Base-by-base conservation (phyloP, 805 yeast genomes). In the Candida sakaeoensis region DNA sequence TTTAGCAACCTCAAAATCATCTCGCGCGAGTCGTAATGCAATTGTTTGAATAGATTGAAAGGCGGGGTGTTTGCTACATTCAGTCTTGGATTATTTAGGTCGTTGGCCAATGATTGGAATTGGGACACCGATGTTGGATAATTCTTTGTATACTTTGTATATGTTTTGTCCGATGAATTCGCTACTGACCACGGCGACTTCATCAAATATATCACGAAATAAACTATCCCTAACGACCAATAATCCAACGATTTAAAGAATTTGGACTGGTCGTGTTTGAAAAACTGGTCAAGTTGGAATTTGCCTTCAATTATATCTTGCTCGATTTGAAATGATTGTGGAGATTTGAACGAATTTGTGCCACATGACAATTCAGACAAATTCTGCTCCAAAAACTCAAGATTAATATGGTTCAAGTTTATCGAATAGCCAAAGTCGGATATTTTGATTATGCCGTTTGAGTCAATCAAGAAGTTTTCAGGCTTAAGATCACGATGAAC, bases 401-500 rank as follows among this genome's bases (percentile, higher is more conserved):
- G n/a, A n/a, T 47, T 42, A 3, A 51, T 40, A 12, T 46, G 41
- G 22, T 48, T 43, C 23, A 68, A 49, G 46, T 70, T 63, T 10
- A 74, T 40, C 10, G 75, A 68, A 55, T 69, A 73, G 6, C 99
- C 99, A 62, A 93, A 93, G 66, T 93, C 99, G 46, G 93, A 91
- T 51, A 93, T 84, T 60, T 91, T 90, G 57, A 93, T 83, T 53
- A 91, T 96, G 43, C 99, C 99, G 42, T 84, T 77, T 42, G 87
- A 86, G 42, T 89, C 85, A 35, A 93, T 93, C 85, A 93, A 82
- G 36, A 91, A 93, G 61, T 91, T 91, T 61, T 91, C 99, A 57
- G 93, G 91, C 61, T 91, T 91, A 60, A 93, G 74, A 63, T 93
- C 99, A 57, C 99, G 82, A 63, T 93, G 99, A 27, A 93, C 99